These are phyloP conservation scores for Neurospora sp. DNA, from an alignment of 495 filamentous ascomycete genomes.

Conservation along the genomic window DNA sequence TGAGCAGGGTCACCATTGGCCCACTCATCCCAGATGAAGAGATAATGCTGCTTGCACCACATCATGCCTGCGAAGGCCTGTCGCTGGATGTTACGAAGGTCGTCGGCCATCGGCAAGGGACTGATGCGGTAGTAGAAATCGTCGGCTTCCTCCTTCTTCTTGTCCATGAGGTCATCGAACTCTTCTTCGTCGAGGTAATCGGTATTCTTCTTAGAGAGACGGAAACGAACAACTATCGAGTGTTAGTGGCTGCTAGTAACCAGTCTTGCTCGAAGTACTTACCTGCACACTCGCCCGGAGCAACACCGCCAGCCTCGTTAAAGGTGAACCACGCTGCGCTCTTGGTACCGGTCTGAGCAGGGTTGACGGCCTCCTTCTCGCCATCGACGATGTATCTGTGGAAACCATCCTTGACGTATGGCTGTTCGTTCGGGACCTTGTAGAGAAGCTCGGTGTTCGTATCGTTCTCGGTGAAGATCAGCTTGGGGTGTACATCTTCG, in stretches of 20 bases:
- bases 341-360: conserved; percentile 72
- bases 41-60: conserved; percentile 95
- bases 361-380: conserved; percentile 74
- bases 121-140: conserved; percentile 93
- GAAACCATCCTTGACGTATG: conserved; percentile 93
- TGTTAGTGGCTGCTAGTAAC: conserved; percentile 1
- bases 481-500: conserved; percentile 69
- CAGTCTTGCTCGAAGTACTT: not conserved
- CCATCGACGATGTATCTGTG: conserved; percentile 77
- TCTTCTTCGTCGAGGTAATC: conserved; percentile 81
- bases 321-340: conserved; percentile 87
- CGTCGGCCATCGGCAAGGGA: conserved; percentile 87
- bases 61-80: conserved; percentile 94
- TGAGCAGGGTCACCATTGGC: conserved; percentile 64
- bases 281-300: conserved; percentile 78
- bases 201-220: conserved; percentile 62
- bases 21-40: conserved; percentile 97
- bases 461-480: conserved; percentile 94
- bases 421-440: conserved; percentile 60
- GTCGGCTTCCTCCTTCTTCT: conserved; percentile 76
- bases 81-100: conserved; percentile 87
- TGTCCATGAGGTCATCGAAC: conserved; percentile 86
- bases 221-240: conserved; percentile 69
- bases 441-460: conserved; percentile 76
- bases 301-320: conserved; percentile 76